These are phyloP conservation scores for Giardia muris DNA, from an alignment of 208 protist genomes.

Conservation along the genomic window DNA sequence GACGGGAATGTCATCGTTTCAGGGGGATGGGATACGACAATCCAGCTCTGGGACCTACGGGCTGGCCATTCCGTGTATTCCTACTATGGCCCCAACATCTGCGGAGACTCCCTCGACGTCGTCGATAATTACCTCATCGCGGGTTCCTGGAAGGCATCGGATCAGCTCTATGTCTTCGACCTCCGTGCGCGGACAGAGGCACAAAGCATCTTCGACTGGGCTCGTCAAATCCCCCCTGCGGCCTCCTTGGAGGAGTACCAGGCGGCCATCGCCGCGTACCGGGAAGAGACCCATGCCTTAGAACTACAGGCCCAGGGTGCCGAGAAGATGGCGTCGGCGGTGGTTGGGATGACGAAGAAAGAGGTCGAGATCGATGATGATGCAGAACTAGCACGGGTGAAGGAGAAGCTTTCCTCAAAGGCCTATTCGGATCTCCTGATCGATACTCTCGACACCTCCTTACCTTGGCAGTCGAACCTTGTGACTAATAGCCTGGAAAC, in stretches of 20 bases:
- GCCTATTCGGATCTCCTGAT: conserved; percentile 1
- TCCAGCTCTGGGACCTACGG: conserved; percentile 64
- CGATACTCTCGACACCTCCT: background rate
- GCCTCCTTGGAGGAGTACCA: conserved; percentile 31
- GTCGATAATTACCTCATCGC: conserved; percentile 50
- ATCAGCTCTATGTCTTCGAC: conserved; percentile 58
- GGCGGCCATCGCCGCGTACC: background rate
- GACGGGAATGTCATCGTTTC: conserved; percentile 48
- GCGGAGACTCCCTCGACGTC: conserved; percentile 57
- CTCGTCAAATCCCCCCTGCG: background rate
- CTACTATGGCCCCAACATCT: conserved; percentile 49
- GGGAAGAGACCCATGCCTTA: background rate
- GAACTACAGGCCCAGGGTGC: background rate
- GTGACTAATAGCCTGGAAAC: background rate
- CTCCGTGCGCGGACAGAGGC: conserved; percentile 19
- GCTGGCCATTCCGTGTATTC: conserved; percentile 49
- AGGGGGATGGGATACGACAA: conserved; percentile 61
- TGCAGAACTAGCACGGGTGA: background rate
- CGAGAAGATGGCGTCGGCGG: background rate
- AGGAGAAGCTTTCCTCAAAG: background rate
- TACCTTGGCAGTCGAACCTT: background rate
- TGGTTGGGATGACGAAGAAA: background rate
- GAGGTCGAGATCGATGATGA: background rate
- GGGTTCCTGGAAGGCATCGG: conserved; percentile 43
- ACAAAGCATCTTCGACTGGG: background rate